Base-by-base conservation (phyloP, 73 alveolate species). In the Paramecium tetraurelia region DNA sequence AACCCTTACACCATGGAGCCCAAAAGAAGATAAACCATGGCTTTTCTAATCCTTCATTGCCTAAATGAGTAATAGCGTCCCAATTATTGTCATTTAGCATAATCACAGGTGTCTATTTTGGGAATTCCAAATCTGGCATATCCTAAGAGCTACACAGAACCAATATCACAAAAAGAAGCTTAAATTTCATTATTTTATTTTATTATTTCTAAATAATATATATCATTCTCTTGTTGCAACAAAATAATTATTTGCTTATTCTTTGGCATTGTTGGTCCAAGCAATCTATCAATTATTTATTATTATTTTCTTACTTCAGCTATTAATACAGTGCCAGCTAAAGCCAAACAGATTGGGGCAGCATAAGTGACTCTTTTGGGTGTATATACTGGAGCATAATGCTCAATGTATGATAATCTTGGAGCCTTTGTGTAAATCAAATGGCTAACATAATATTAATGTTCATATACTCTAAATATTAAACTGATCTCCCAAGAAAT, bases 1-100 rank as follows among this genome's bases (percentile, higher is more conserved):
- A 77, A 41, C 89, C 89, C 11, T 77, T 43, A 46, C 89, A 77
- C 57, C 89, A 43, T n/a, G 89, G 89, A 43, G 89, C 89, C 75
- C 76, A 77, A 46, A 77, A 77, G 29, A 20, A 77, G 0, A 77
- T 77, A 77, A 77, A 40, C 53, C 89, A 77, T 22, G 89, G 89
- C 43, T 43, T 21, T 41, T 46, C 16, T 77, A 77, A 77, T 77
- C 27, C 44, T 41, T 77, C 69, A 77, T 77, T 53, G 16, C 88
- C 88, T 36, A 76, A 76, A 29, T 58, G 38, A 4, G 89, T 77
- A 41, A 77, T 43, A n/a, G 89, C 22, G 41, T 77, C 89, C 75
- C 57, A 40, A 77, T 77, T 77, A 20, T 77, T n/a, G 44, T 41
- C 89, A 77, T 18, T 77, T 43, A 77, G 27, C 21, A 77, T 22